These are phyloP conservation scores for Verticillium nonalfalfae DNA, from an alignment of 2,329 filamentous ascomycete species.

Conservation along the genomic window DNA sequence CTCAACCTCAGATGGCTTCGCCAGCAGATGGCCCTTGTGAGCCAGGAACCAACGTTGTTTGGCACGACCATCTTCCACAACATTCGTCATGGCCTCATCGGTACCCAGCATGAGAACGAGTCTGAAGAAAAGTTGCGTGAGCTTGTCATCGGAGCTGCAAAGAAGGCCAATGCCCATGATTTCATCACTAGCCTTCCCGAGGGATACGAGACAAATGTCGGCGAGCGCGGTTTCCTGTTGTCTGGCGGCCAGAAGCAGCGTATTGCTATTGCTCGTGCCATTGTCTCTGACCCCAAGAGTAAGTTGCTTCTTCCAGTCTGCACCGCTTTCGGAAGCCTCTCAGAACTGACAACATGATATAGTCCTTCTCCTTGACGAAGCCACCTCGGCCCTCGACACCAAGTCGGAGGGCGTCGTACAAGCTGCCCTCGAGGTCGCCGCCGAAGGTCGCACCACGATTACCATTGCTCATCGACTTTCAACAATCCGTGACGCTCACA, in stretches of 20 bases:
- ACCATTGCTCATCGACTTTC: slow-evolving; percentile 93
- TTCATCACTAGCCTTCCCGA: slow-evolving; percentile 80
- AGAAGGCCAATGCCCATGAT: slow-evolving; percentile 89
- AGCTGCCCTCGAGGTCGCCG: slow-evolving; percentile 80
- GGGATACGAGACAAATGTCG: slow-evolving; percentile 90
- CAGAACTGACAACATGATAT: slow-evolving; percentile 11
- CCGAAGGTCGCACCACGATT: slow-evolving; percentile 85
- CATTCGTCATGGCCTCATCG: slow-evolving; percentile 85
- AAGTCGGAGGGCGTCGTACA: slow-evolving; percentile 94
- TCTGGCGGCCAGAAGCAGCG: slow-evolving; percentile 96
- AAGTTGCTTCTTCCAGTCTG: slow-evolving; percentile 14
- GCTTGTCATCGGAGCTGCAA: slow-evolving; percentile 73
- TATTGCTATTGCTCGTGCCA: slow-evolving; percentile 85
- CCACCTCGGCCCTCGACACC: slow-evolving; percentile 88
- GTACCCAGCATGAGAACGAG: slow-evolving; percentile 67
- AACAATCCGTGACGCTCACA: slow-evolving; percentile 89
- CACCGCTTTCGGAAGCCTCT: background rate
- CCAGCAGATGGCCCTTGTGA: slow-evolving; percentile 86
- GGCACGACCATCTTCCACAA: slow-evolving; percentile 84
- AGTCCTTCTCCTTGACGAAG: slow-evolving; percentile 87
- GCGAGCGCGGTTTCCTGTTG: slow-evolving; percentile 85
- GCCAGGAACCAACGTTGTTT: slow-evolving; percentile 89
- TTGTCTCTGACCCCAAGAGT: slow-evolving; percentile 84
- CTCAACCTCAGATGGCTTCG: slow-evolving; percentile 88
- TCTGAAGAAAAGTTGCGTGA: slow-evolving; percentile 61